Evolutionary conservation across 768 basidiomycete genomes (phyloP).

Genomic region (Auricularia auricula-judae): DNA sequence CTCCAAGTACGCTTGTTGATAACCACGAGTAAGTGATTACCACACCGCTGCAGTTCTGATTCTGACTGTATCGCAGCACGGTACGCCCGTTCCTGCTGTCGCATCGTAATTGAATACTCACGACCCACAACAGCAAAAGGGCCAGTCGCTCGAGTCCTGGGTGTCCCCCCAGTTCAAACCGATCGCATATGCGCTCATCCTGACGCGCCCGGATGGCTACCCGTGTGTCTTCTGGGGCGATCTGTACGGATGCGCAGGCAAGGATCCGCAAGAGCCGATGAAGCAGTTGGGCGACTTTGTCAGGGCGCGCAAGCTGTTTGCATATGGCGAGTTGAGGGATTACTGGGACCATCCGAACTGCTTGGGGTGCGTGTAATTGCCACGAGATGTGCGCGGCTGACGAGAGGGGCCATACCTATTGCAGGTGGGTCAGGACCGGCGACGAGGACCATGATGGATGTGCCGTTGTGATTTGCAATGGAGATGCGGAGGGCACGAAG

Average conservation of each 20-base stretch:
- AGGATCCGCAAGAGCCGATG: conserved; percentile 10
- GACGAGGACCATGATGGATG: conserved; percentile 11
- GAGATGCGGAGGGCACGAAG: conserved; percentile 21
- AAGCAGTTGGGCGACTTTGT: conserved; percentile 10
- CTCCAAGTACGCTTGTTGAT: conserved; percentile 11
- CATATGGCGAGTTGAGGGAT: conserved; percentile 12
- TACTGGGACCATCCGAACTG: conserved; percentile 14
- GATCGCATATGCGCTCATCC: conserved; percentile 13
- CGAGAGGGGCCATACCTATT: background rate
- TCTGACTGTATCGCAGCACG: background rate
- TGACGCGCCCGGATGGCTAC: conserved; percentile 11
- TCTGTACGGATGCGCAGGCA: background rate
- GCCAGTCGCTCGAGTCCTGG: conserved; percentile 12
- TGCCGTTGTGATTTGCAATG: conserved; percentile 12
- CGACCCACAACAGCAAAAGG: conserved; percentile 4
- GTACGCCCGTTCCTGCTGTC: conserved; percentile 15
- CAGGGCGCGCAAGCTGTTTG: conserved; percentile 10
- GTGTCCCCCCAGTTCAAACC: conserved; percentile 12
- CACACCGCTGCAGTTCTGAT: conserved; percentile 3
- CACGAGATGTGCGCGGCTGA: background rate
- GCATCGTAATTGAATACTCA: conserved; percentile 40
- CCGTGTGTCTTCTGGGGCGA: conserved; percentile 15
- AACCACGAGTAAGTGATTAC: conserved; percentile 21
- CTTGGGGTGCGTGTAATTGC: conserved; percentile 1
- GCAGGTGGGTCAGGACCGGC: conserved; percentile 10